Conservation (phyloP, 2,329 filamentous ascomycete genomes). For the Venturia pyrina region DNA sequence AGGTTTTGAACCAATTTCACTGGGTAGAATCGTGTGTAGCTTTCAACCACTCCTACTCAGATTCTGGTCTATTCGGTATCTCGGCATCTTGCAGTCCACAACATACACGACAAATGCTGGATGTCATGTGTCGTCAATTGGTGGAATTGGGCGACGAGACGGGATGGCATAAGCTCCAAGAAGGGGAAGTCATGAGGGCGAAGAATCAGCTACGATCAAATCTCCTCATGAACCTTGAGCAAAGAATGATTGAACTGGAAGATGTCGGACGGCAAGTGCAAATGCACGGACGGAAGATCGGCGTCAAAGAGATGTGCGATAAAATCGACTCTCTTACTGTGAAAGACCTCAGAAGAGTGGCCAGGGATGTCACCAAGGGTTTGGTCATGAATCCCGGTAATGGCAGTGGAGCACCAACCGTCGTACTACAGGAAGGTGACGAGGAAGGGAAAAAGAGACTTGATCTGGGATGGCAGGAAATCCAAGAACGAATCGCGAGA, state of each 20-base stretch:
- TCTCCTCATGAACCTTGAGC: constrained; percentile 95
- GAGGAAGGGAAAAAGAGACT: constrained; percentile 54
- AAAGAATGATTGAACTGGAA: constrained; percentile 93
- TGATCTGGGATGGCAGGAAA: constrained; percentile 73
- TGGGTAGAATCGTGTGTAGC: constrained; percentile 95
- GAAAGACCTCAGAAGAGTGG: constrained; percentile 71
- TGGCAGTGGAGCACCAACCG: constrained; percentile 82
- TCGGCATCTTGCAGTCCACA: constrained; percentile 73
- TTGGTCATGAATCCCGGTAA: constrained; percentile 61
- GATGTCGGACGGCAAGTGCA: constrained; percentile 92
- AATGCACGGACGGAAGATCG: constrained; percentile 87
- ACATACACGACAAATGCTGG: constrained; percentile 73
- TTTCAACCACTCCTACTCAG: constrained; percentile 96
- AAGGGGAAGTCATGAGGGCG: constrained; percentile 74
- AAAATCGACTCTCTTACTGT: constrained; percentile 77
- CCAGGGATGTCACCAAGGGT: constrained; percentile 67
- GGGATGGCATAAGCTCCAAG: constrained; percentile 62
- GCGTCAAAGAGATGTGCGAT: constrained; percentile 84
- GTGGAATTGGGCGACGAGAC: constrained; percentile 65
- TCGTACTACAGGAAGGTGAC: constrained; percentile 87
- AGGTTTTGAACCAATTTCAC: constrained; percentile 92
- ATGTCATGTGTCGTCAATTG: constrained; percentile 90
- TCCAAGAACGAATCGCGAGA: constrained; percentile 72
- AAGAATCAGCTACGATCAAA: constrained; percentile 93
- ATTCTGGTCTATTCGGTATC: constrained; percentile 92